A percentile compares a stretch with the other conserved stretches of the same genome.
Evolutionary conservation across 345 rosid genomes (phyloP).

Genomic region (Gossypium rotundifolium): DNA sequence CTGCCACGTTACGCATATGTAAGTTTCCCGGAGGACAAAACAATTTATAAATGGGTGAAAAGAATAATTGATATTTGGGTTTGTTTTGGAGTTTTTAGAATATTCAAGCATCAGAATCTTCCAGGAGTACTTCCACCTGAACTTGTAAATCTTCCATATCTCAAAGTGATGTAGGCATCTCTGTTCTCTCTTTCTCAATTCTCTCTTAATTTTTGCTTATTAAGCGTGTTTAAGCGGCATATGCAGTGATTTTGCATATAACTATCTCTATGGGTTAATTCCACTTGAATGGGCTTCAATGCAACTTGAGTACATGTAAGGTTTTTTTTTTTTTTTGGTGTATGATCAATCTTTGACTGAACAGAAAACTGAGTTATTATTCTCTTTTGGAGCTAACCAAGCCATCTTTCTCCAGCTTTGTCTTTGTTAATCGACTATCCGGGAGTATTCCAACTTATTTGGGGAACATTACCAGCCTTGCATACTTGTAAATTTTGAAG

Average conservation of each 20-base stretch:
- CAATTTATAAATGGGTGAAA: neutral
- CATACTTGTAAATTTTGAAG: slow-evolving; percentile 33
- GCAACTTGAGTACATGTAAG: slow-evolving; percentile 44
- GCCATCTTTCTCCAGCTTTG: slow-evolving; percentile 27
- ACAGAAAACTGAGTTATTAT: neutral
- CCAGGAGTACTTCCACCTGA: slow-evolving; percentile 66
- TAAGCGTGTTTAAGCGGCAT: neutral
- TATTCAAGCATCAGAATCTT: slow-evolving; percentile 46
- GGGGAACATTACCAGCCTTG: slow-evolving; percentile 46
- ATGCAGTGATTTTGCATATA: slow-evolving; percentile 54
- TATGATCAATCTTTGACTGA: neutral
- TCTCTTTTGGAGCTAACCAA: slow-evolving; percentile 1
- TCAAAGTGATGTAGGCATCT: slow-evolving; percentile 43
- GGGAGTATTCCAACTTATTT: slow-evolving; percentile 48
- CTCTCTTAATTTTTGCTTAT: neutral
- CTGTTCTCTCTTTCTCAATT: neutral
- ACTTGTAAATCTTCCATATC: slow-evolving; percentile 45
- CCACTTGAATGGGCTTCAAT: slow-evolving; percentile 56
- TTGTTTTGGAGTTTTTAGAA: slow-evolving; percentile 25
- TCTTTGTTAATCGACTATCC: slow-evolving; percentile 48
- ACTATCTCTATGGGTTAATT: slow-evolving; percentile 50
- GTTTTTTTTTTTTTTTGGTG: slow-evolving; percentile 10
- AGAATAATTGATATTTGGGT: neutral
- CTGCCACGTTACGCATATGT: slow-evolving; percentile 35
- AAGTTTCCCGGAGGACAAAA: neutral